These are phyloP conservation scores for Pyronema domesticum DNA, from an alignment of 495 filamentous ascomycete species.

Conservation along the genomic window DNA sequence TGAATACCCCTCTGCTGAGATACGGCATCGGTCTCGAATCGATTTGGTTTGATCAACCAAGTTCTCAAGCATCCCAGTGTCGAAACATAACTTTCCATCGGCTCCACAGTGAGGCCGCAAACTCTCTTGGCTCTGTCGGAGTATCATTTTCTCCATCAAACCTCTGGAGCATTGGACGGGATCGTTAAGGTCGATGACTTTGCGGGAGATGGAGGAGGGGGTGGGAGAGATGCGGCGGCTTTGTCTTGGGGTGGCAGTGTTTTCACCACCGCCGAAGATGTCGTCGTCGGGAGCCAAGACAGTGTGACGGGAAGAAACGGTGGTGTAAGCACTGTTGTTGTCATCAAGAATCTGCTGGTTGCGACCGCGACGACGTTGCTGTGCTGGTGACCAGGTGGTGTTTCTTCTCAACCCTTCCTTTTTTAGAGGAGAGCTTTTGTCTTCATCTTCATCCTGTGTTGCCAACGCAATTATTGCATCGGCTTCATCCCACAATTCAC, in stretches of 20 bases:
- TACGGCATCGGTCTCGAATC: no score
- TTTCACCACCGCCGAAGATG: slow-evolving; percentile 34
- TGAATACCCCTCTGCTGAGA: background rate
- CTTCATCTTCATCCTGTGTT: slow-evolving; percentile 61
- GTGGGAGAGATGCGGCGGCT: slow-evolving; percentile 9
- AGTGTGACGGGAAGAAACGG: slow-evolving; percentile 31
- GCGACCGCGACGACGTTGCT: slow-evolving; percentile 6
- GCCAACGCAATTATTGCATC: slow-evolving; percentile 76
- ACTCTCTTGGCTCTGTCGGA: slow-evolving; percentile 13
- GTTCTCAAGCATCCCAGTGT: slow-evolving; percentile 22
- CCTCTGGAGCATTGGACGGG: slow-evolving; percentile 22
- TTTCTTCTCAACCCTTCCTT: slow-evolving; percentile 1
- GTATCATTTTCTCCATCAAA: slow-evolving; percentile 23
- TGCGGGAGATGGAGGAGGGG: slow-evolving; percentile 16
- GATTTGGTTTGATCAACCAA: slow-evolving; percentile 17
- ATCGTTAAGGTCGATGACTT: slow-evolving; percentile 20
- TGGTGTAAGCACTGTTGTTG: slow-evolving; percentile 28
- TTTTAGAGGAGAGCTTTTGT: background rate
- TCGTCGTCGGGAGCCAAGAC: slow-evolving; percentile 47
- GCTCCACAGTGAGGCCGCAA: background rate
- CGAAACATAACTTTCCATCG: slow-evolving; percentile 19
- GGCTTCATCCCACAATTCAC: slow-evolving; percentile 63
- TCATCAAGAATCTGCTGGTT: slow-evolving; percentile 41
- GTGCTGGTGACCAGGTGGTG: slow-evolving; percentile 8
- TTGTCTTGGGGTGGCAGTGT: slow-evolving; percentile 5